Base-by-base conservation (phyloP, 2,329 filamentous ascomycete genomes). In the Paecilomyces sp. region DNA sequence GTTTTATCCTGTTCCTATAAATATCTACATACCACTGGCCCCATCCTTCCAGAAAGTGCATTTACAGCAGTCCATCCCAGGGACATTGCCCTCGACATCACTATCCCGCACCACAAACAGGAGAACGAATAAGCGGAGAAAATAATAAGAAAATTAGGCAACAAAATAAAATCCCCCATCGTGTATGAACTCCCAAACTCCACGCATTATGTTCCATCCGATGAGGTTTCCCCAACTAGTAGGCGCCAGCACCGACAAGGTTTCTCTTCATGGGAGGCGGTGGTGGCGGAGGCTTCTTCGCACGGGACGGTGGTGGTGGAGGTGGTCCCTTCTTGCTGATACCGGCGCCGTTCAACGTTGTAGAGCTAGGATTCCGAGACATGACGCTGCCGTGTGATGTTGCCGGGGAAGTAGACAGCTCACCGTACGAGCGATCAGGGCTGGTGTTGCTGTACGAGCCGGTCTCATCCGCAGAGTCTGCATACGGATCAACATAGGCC, bases 211-310 rank as follows among this genome's bases (percentile, higher is more conserved):
- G 3, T 41, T 41, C 15, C 24, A 56, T 25, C 41, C 13, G 15
- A 52, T 30, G 22, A 54, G 55, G 25, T 28, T 31, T 58, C 22
- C 13, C 51, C 13, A 67, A 67, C 30, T 67, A 66, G 51, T 41
- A 61, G 24, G 70, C 66, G 2, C 62, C 66, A 33, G 67, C 66
- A 50, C 70, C 66, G 3, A 74, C 57, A 28, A 72, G 58, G 25
- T 68, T 81, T 64, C 84, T 77, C 78, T 88, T 88, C 75, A 85
- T 82, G 24, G 86, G 86, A 11, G 84, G 84, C 24, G 85, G 86
- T 41, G 84, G 84, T 61, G 86, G 85, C 24, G 83, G 82, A 12
- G 85, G 85, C 72, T 88, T 88, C 79, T 88, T 89, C 36, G 83
- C 76, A 68, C 85, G 77, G 24, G 82, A 82, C 8, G 84, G 83